Base-by-base conservation (phyloP, 768 basidiomycete species). In the Rhizopogon sp. region DNA sequence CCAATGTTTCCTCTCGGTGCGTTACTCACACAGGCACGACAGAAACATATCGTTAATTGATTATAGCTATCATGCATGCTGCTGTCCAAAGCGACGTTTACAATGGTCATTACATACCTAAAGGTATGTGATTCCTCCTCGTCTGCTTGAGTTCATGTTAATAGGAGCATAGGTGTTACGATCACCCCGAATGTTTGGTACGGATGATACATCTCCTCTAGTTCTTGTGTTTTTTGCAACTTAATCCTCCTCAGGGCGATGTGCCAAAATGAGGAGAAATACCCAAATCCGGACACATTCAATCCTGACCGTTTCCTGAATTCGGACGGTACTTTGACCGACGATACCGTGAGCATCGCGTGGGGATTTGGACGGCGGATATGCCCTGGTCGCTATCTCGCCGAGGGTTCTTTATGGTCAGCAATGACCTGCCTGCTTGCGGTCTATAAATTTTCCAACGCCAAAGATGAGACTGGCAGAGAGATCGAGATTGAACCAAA, bases 51-150 rank as follows among this genome's bases (percentile, higher is more conserved):
- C 8, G 35, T 6, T 22, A 8, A 22, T 39, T 6, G 31, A 6
- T 20, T 50, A 50, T 37, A 60, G 56, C 47, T 9, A 31, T 60
- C 20, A 41, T 53, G 16, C 58, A 50, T 43, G 22, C 39, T n/a
- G 40, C 39, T n/a, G 44, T 50, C 20, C 16, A 51, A 20, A 56
- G 56, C 41, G 51, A 53, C 45, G 31, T 39, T 40, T 60, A 58
- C 43, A 50, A 58, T 22, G 65, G 60, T 8, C 71, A 73, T 54
- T 67, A 63, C 43, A 74, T 78, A 22, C 75, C 75, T 0, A 71
- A 72, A 49, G 72, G 64, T 52, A 14, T 29, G 40, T 16, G 13
- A 37, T 35, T 25, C 10, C 17, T 22, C 20, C 16, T 33, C 22
- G 9, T n/a, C 35, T 25, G 33, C n/a, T 37, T 20, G 14, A 17